These are phyloP conservation scores for Stephania cephalantha DNA, from an alignment of 164 flowering plant genomes.

Conservation along the genomic window DNA sequence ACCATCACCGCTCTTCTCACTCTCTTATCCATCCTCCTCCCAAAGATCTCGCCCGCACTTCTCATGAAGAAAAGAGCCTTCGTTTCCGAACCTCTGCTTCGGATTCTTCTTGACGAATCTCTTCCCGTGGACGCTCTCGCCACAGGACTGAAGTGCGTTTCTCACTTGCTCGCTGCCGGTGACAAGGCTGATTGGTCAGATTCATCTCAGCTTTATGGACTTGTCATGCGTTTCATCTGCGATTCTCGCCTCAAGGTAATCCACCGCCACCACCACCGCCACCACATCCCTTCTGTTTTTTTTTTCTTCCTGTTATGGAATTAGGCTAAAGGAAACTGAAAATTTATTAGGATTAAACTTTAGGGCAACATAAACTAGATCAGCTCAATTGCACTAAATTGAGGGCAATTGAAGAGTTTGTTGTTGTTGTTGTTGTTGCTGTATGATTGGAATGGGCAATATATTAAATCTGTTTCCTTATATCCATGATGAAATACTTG, in stretches of 20 bases:
- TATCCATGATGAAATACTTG: too few relatives aligned
- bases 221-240: slow-evolving; percentile 40
- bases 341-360: too few relatives aligned
- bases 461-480: too few relatives aligned
- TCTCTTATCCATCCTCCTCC: slow-evolving; percentile 40
- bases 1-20: slow-evolving; percentile 44
- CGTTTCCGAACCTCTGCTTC: slow-evolving; percentile 28
- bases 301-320: background rate
- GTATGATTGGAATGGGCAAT: too few relatives aligned
- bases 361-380: too few relatives aligned
- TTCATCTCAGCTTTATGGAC: slow-evolving; percentile 33
- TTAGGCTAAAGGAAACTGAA: too few relatives aligned
- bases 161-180: slow-evolving; percentile 35
- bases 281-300: background rate
- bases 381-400: too few relatives aligned
- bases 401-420: too few relatives aligned
- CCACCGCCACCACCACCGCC: background rate
- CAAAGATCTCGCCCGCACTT: slow-evolving; percentile 34
- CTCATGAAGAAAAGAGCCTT: slow-evolving; percentile 38
- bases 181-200: slow-evolving; percentile 46
- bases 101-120: slow-evolving; percentile 24
- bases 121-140: slow-evolving; percentile 22
- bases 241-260: slow-evolving; percentile 56
- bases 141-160: slow-evolving; percentile 52
- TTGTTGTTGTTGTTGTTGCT: too few relatives aligned